A percentile compares a stretch with the other conserved stretches of the same genome.
Conservation (phyloP, 116 monocot species). For the Cymodocea nodosa region DNA sequence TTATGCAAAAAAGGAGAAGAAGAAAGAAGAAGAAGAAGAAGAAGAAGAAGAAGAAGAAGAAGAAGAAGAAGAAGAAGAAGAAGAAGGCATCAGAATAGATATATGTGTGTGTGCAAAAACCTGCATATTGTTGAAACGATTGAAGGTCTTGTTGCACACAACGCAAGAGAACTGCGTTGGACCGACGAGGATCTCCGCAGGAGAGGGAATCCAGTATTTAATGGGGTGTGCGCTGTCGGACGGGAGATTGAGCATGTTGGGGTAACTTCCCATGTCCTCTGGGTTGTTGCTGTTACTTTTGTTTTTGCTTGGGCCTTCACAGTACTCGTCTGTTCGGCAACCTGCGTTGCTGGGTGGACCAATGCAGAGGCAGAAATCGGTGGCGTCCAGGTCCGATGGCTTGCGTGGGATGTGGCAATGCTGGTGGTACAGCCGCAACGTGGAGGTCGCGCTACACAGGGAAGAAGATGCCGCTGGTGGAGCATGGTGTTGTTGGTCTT, state of each 20-base stretch:
- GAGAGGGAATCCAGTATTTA: conserved; percentile 71
- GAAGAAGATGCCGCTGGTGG: not conserved
- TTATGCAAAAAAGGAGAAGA: too few relatives aligned
- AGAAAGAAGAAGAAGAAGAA: not conserved
- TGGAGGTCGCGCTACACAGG: not conserved
- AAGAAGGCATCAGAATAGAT: not conserved
- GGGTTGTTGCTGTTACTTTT: not conserved
- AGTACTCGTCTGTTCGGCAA: not conserved
- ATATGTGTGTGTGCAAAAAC: conserved; percentile 3
- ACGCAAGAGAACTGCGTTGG: conserved; percentile 70
- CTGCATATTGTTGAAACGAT: conserved; percentile 90
- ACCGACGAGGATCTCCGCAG: conserved; percentile 66
- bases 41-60: not conserved
- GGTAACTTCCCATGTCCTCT: not conserved
- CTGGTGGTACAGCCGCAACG: not conserved
- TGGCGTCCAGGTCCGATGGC: not conserved
- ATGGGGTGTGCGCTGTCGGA: conserved; percentile 3
- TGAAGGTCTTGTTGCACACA: conserved; percentile 78
- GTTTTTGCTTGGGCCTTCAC: not conserved
- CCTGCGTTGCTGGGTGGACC: not conserved
- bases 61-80: not conserved
- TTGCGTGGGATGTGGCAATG: not conserved
- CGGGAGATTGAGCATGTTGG: not conserved
- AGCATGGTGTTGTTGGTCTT: not conserved
- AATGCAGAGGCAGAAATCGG: conserved; percentile 4